Evolutionary conservation across 805 yeast species (phyloP), one percentile per base, ranked within the genome.

Genomic region (Maudiozyma serrabonitensis): DNA sequence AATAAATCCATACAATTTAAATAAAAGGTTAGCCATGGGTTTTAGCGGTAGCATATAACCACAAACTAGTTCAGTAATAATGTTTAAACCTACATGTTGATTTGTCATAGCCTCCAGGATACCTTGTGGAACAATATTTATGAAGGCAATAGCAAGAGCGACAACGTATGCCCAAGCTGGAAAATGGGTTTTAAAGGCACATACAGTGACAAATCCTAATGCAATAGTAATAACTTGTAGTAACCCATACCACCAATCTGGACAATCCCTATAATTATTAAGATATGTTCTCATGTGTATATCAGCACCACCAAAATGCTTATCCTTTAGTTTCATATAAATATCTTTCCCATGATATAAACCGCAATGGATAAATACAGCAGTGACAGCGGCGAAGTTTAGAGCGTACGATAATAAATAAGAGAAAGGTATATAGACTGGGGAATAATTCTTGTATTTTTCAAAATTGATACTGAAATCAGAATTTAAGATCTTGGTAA

Each of bases 141-240:
- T 64, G 46, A 76, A 68, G 54, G 78, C 73, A 51, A 81, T 70
- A n/a, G 68, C 60, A 16, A 80, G 66, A 1, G 82, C 79, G 58
- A 80, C 68, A 48, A 81, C 75, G 21, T 80, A 69, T 2, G 80
- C 82, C 82, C 82, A 80, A n/a, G 80, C 74, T 2, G 86, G 84
- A 6, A 82, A 75, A 45, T 77, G 80, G 0, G 79, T 70, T 41
- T 74, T 68, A 61, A 70, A 70, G 3, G 56, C 58, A 46, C 69
- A 61, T n/a, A 67, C 63, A 2, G 68, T 57, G 3, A 63, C 63
- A 39, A 66, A 65, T 1, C 67, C 63, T 15, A 66, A 43, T 1
- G 59, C 68, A 6, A 63, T 37, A 46, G 56, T 57, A 9, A 62
- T 42, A 8, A 60, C 59, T 35, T 64, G 67, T 12, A 64, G 41